Evolutionary conservation across 2,329 filamentous ascomycete genomes (phyloP).

Genomic region (Immersiporthe knoxdaviesiana): DNA sequence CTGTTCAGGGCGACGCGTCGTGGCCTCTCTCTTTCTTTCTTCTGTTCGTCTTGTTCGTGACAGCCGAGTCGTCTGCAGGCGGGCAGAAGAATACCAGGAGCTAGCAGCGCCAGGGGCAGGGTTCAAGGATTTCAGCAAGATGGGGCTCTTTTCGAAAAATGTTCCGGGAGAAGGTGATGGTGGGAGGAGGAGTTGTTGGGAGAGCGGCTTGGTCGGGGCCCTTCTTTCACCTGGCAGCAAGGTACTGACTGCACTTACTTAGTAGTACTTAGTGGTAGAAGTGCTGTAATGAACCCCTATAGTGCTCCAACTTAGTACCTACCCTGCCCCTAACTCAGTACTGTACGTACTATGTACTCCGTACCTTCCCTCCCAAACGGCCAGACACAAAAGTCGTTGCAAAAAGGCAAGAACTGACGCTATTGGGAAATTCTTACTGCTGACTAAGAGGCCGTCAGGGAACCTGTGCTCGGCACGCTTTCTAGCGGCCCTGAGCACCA

Average conservation of each 20-base stretch:
- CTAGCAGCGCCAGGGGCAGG: not conserved
- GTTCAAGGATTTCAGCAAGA: not conserved
- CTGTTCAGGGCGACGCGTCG: slow-evolving; percentile 1
- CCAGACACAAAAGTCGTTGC: not conserved
- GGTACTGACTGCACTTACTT: not conserved
- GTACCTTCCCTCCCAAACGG: not conserved
- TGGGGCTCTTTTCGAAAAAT: slow-evolving; percentile 7
- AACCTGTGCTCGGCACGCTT: not conserved
- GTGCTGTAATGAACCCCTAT: not conserved
- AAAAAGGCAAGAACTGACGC: not conserved
- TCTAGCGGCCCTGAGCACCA: not conserved
- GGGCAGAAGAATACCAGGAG: not conserved
- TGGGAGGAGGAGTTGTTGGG: not conserved
- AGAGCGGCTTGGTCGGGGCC: not conserved
- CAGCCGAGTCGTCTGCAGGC: not conserved
- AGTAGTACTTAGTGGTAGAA: too few species aligned
- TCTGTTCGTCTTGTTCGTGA: not conserved
- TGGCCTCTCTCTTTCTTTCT: not conserved
- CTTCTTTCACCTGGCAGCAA: not conserved
- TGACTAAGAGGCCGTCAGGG: not conserved
- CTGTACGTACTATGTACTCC: too few species aligned
- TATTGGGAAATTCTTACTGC: too few species aligned
- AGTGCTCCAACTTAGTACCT: not conserved
- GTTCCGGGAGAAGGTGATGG: not conserved
- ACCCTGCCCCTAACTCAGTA: not conserved